phyloP scores from a whole-genome alignment of 345 rosid species.

The Murraya paniculata region DNA sequence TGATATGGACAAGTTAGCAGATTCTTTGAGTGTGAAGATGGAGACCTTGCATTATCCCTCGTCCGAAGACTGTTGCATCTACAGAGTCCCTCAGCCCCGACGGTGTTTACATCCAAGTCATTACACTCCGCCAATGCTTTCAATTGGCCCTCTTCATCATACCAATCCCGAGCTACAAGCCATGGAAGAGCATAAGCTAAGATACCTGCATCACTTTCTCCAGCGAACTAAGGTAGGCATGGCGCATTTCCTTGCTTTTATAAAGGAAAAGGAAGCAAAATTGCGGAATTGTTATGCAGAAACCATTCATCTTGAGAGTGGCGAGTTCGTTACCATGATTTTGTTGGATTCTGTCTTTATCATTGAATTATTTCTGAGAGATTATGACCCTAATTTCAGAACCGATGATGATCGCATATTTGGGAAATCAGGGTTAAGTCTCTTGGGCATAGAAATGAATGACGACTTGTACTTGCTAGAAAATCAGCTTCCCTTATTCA shows the following conservation, averaged over 20 bases:
- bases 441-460: neutral
- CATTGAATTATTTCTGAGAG: conserved; percentile 14
- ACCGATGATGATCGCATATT: neutral
- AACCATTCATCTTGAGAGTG: no score
- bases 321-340: no score
- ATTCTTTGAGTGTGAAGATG: no score
- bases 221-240: neutral
- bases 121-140: neutral
- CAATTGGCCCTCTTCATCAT: neutral
- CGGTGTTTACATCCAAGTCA: neutral
- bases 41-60: no score
- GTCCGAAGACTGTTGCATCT: neutral
- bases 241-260: no score
- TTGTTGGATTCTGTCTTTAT: conserved; percentile 9
- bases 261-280: no score
- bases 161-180: no score
- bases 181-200: no score
- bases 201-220: neutral
- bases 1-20: no score
- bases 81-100: neutral
- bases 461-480: conserved; percentile 24
- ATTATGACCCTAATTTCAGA: no score
- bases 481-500: conserved; percentile 33
- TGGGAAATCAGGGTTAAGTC: neutral
- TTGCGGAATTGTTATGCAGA: no score